Evolutionary conservation across 306 rosid species (phyloP).

Genomic region (Clitoria ternatea): DNA sequence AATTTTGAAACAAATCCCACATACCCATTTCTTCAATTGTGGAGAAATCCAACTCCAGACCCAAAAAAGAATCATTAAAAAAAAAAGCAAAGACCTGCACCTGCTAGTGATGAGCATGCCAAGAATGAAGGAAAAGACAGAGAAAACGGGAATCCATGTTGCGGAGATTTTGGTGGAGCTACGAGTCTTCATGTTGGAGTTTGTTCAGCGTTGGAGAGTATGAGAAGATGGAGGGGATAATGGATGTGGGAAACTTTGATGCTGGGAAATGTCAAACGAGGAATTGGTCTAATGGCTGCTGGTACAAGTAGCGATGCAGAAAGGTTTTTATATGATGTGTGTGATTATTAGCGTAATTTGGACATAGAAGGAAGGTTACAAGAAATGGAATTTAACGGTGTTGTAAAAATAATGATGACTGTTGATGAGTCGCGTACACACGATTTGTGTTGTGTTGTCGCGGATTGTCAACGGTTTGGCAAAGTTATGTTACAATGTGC

Average conservation of each 20-base stretch:
- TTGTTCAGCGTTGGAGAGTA: neutral
- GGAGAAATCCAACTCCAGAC: neutral
- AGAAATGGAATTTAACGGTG: neutral
- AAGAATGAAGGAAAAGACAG: constrained; percentile 61
- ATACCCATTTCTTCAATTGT: neutral
- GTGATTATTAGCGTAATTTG: neutral
- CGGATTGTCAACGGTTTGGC: constrained; percentile 11
- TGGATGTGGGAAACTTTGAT: neutral
- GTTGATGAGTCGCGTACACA: neutral
- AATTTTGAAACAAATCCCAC: neutral
- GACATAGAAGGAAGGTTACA: neutral
- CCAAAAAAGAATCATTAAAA: neutral
- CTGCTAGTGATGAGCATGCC: constrained; percentile 86
- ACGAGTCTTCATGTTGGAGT: constrained; percentile 62
- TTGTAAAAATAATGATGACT: neutral
- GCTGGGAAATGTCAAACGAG: constrained; percentile 9
- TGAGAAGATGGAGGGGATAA: neutral
- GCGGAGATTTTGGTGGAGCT: constrained; percentile 60
- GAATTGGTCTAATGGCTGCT: constrained; percentile 13
- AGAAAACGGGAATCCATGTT: constrained; percentile 84
- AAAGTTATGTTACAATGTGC: neutral
- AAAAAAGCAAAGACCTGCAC: constrained; percentile 27
- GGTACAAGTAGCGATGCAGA: neutral
- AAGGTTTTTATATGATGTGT: neutral
- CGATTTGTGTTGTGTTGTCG: neutral